Percentiles rank a stretch among this genome's conserved stretches.
phyloP scores from a whole-genome alignment of 768 basidiomycete genomes.

The Phanerochaete carnosa region DNA sequence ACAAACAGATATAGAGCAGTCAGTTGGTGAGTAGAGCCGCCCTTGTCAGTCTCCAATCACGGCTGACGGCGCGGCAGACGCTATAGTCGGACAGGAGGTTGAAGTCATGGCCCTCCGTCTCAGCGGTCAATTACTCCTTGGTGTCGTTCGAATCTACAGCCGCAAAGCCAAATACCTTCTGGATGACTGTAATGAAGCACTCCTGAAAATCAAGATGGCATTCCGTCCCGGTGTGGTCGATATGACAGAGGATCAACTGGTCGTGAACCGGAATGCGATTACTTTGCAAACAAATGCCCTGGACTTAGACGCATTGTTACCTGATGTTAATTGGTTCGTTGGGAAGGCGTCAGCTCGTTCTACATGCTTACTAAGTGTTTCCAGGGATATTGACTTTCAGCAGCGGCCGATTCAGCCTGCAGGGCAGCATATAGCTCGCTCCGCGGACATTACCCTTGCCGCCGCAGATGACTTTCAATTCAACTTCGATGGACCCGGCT shows the following conservation, averaged over 20 bases:
- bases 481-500: constrained; percentile 59
- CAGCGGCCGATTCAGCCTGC: constrained; percentile 60
- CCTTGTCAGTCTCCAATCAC: background rate
- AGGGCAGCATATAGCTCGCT: constrained; percentile 78
- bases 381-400: constrained; percentile 79
- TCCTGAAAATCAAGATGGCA: constrained; percentile 94
- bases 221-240: constrained; percentile 96
- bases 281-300: constrained; percentile 76
- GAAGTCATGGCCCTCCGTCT: constrained; percentile 92
- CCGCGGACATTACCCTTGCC: constrained; percentile 86
- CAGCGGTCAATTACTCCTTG: constrained; percentile 94
- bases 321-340: constrained; percentile 75
- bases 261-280: constrained; percentile 84
- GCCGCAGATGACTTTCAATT: constrained; percentile 71
- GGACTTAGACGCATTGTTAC: constrained; percentile 76
- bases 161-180: constrained; percentile 96
- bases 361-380: background rate
- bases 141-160: constrained; percentile 96
- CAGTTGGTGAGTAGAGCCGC: constrained; percentile 64
- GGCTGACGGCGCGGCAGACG: constrained; percentile 43
- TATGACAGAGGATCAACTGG: constrained; percentile 91
- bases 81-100: constrained; percentile 91
- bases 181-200: constrained; percentile 96
- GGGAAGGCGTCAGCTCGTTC: background rate
- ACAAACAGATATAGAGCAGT: constrained; percentile 92